phyloP scores from a whole-genome alignment of 2,329 filamentous ascomycete genomes.

The Talaromyces funiculosus region DNA sequence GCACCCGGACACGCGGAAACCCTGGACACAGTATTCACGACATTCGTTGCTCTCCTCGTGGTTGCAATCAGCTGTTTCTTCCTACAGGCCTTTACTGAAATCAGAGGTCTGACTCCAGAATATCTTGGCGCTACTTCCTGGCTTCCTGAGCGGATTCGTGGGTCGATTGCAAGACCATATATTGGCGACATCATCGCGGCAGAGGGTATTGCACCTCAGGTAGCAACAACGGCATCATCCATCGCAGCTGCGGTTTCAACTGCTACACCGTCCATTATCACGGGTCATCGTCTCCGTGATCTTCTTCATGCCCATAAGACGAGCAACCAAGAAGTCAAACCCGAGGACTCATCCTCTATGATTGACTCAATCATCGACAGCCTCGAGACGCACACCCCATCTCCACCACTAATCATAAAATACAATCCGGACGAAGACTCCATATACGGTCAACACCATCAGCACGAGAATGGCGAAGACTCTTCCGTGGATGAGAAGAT shows the following conservation, averaged over 20 bases:
- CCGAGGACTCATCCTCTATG: background rate
- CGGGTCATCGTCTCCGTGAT: conserved; percentile 20
- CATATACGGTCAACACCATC: conserved; percentile 6
- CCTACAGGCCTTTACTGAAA: conserved; percentile 57
- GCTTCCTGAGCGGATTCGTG: conserved; percentile 49
- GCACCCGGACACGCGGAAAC: conserved; percentile 51
- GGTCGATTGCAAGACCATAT: conserved; percentile 37
- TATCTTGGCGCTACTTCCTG: conserved; percentile 52
- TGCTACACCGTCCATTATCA: conserved; percentile 1
- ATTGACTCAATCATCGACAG: background rate
- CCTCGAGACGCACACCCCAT: conserved; percentile 17
- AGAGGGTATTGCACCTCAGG: conserved; percentile 11
- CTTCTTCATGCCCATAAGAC: conserved; percentile 23
- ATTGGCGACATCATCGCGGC: conserved; percentile 14
- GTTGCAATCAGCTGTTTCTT: conserved; percentile 59
- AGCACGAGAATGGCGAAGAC: background rate
- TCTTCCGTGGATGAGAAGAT: background rate
- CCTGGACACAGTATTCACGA: conserved; percentile 50
- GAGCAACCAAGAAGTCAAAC: background rate
- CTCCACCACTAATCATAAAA: conserved; percentile 22
- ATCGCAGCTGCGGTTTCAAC: conserved; percentile 7
- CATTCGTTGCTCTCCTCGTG: conserved; percentile 55
- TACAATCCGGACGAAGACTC: conserved; percentile 7
- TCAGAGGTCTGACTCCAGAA: conserved; percentile 53
- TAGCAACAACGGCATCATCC: background rate